Conservation (phyloP, 495 filamentous ascomycete genomes). For the Lepraria neglecta region DNA sequence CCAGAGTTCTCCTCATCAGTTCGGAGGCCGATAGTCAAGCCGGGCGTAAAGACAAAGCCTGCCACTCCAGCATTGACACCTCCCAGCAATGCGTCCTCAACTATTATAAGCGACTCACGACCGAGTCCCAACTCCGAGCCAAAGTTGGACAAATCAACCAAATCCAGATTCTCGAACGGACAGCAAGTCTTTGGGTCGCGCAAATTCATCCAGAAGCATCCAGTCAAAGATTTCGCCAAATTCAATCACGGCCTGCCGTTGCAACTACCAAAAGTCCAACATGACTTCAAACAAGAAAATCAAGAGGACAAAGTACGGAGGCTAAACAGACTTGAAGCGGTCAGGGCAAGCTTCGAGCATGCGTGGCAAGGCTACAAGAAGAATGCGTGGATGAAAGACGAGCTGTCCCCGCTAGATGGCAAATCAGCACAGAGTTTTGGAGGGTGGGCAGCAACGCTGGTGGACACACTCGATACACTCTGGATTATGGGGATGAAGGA, state of each 20-base stretch:
- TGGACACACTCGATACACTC: slow-evolving; percentile 57
- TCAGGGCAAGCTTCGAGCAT: slow-evolving; percentile 61
- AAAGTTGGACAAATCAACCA: background rate
- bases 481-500: slow-evolving; percentile 56
- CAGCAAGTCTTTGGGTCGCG: slow-evolving; percentile 19
- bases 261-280: slow-evolving; percentile 46
- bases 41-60: background rate
- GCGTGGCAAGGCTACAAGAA: slow-evolving; percentile 71
- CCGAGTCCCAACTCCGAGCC: background rate
- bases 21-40: background rate
- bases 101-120: background rate
- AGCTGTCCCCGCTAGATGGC: slow-evolving; percentile 61
- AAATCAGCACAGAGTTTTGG: slow-evolving; percentile 48
- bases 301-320: slow-evolving; percentile 32
- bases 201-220: slow-evolving; percentile 38
- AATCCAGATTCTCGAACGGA: slow-evolving; percentile 12
- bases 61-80: background rate
- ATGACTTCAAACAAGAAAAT: slow-evolving; percentile 46
- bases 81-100: slow-evolving; percentile 1
- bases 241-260: slow-evolving; percentile 40
- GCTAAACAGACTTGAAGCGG: slow-evolving; percentile 46
- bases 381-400: slow-evolving; percentile 75
- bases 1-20: background rate
- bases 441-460: slow-evolving; percentile 55
- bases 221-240: slow-evolving; percentile 44